A percentile compares a stretch with the other conserved stretches of the same genome.
These are phyloP conservation scores for Aspergillus thermomutatus DNA, from an alignment of 2,329 filamentous ascomycete genomes.

Conservation along the genomic window DNA sequence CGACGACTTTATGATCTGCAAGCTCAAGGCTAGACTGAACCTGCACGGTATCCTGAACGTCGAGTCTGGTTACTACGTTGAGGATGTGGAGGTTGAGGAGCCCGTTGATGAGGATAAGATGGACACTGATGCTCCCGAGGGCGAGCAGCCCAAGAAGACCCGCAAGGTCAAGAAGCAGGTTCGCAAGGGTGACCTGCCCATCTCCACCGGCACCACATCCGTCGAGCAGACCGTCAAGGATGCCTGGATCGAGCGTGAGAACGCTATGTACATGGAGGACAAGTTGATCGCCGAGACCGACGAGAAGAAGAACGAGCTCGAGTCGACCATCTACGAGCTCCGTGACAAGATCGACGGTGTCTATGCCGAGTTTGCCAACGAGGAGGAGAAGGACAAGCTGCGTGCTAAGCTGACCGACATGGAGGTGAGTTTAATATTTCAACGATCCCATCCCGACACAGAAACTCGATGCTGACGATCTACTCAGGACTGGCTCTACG, in stretches of 20 bases:
- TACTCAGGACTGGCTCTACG: slow-evolving; percentile 90
- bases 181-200: slow-evolving; percentile 90
- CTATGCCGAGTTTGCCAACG: slow-evolving; percentile 82
- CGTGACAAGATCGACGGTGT: slow-evolving; percentile 92
- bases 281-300: slow-evolving; percentile 98
- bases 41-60: slow-evolving; percentile 95
- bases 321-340: slow-evolving; percentile 95
- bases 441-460: no score
- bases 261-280: slow-evolving; percentile 92
- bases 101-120: slow-evolving; percentile 68
- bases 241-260: slow-evolving; percentile 74
- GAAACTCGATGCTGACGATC: slow-evolving; percentile 18
- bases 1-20: slow-evolving; percentile 99
- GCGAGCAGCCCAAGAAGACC: slow-evolving; percentile 72
- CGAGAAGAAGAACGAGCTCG: slow-evolving; percentile 99
- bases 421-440: no score
- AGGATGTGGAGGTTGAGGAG: slow-evolving; percentile 96
- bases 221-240: slow-evolving; percentile 68
- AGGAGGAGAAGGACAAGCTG: slow-evolving; percentile 88
- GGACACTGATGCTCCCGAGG: slow-evolving; percentile 70
- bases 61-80: slow-evolving; percentile 95
- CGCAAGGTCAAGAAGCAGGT: slow-evolving; percentile 99
- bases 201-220: slow-evolving; percentile 77
- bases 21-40: slow-evolving; percentile 96
- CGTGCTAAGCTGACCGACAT: slow-evolving; percentile 75